Evolutionary conservation across 441 rosid genomes (phyloP).

Genomic region (Gossypium trilobum): DNA sequence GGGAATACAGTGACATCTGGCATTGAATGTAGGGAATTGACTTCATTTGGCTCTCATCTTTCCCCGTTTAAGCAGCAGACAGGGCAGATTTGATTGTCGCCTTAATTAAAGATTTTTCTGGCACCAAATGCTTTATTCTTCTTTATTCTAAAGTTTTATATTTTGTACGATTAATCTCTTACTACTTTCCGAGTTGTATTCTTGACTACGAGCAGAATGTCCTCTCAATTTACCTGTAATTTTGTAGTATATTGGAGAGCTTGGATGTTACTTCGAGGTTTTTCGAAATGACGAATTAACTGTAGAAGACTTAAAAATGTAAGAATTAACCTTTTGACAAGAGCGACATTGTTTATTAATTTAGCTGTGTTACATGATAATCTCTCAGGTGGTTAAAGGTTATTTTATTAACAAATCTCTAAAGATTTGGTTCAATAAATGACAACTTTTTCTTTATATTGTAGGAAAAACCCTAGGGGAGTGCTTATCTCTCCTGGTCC

Average conservation of each 20-base stretch:
- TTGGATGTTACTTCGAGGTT: constrained; percentile 73
- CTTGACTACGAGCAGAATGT: background rate
- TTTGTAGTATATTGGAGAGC: constrained; percentile 79
- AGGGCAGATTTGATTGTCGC: background rate
- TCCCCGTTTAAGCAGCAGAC: background rate
- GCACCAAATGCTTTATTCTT: background rate
- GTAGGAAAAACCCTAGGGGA: constrained; percentile 87
- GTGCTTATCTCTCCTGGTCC: constrained; percentile 93
- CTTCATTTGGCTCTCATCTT: background rate
- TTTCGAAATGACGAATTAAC: constrained; percentile 84
- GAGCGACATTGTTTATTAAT: background rate
- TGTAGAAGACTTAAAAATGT: constrained; percentile 77
- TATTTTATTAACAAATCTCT: background rate
- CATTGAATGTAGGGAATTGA: background rate
- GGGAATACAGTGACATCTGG: constrained; percentile 1
- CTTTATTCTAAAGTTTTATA: background rate
- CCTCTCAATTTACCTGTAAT: constrained; percentile 8
- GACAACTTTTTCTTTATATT: constrained; percentile 6
- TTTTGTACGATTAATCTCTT: background rate
- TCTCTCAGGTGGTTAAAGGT: background rate
- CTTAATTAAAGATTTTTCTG: background rate
- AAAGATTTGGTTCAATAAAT: background rate
- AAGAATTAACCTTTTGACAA: constrained; percentile 13
- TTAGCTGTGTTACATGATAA: background rate
- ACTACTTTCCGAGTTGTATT: background rate